These are phyloP conservation scores for Ramichloridium luteum DNA, from an alignment of 2,329 filamentous ascomycete genomes.

Conservation along the genomic window DNA sequence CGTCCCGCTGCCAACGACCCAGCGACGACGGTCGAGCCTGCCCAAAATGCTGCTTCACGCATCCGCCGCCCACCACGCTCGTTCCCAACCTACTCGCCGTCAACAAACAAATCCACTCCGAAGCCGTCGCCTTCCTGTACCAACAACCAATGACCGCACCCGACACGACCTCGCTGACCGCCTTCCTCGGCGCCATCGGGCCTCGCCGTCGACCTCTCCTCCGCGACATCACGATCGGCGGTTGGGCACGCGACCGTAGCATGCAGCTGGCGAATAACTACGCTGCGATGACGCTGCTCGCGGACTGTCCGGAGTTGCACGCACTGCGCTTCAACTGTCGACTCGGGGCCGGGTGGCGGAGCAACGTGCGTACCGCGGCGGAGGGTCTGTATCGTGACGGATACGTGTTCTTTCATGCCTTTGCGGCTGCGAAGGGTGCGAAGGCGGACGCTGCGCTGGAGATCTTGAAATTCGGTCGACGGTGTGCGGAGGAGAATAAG, in stretches of 20 bases:
- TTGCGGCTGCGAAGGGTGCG: conserved; percentile 13
- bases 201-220: conserved; percentile 14
- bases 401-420: conserved; percentile 18
- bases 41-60: too few species aligned
- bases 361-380: conserved; percentile 9
- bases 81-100: conserved; percentile 19
- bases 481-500: too few species aligned
- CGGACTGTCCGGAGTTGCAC: conserved; percentile 17
- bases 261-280: conserved; percentile 13
- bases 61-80: conserved; percentile 4
- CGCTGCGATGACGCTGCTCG: conserved; percentile 15
- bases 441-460: conserved; percentile 16
- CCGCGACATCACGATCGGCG: conserved; percentile 12
- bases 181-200: conserved; percentile 19
- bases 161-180: conserved; percentile 15
- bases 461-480: conserved; percentile 13
- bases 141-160: conserved; percentile 15
- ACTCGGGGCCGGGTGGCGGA: too few species aligned
- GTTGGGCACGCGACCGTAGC: conserved; percentile 12
- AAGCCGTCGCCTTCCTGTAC: conserved; percentile 19
- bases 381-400: conserved; percentile 16
- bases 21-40: too few species aligned
- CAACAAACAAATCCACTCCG: conserved; percentile 19
- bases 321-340: conserved; percentile 8
- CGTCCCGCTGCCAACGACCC: not conserved